Conservation (phyloP, 192 early-diverging fungal genomes). For the Backusella australiensis region DNA sequence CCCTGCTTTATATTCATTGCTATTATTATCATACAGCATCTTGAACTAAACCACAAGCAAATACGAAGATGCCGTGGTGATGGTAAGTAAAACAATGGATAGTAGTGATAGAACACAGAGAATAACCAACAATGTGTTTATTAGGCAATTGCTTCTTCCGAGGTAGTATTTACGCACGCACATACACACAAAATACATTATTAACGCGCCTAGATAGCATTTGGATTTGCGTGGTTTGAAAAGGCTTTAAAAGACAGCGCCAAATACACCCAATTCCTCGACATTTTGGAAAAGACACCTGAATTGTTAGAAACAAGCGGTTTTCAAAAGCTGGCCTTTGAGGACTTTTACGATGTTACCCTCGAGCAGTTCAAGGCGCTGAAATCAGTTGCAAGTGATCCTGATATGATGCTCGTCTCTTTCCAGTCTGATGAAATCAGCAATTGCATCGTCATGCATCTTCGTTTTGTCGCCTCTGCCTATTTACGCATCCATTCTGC, state of each 20-base stretch:
- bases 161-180: conserved; percentile 30
- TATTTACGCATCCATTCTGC: conserved; percentile 52
- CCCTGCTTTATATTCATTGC: not conserved
- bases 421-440: conserved; percentile 58
- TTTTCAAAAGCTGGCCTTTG: conserved; percentile 50
- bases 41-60: conserved; percentile 39
- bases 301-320: conserved; percentile 39
- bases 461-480: conserved; percentile 55
- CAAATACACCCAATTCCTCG: conserved; percentile 27
- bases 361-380: conserved; percentile 40
- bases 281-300: conserved; percentile 37
- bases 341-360: conserved; percentile 55
- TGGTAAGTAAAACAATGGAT: conserved; percentile 32
- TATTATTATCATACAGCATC: conserved; percentile 33
- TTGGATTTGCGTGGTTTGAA: conserved; percentile 66
- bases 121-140: not conserved
- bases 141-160: conserved; percentile 63
- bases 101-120: not conserved
- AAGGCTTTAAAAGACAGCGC: conserved; percentile 31
- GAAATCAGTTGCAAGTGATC: conserved; percentile 26
- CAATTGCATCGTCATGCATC: conserved; percentile 58
- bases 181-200: not conserved
- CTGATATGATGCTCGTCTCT: conserved; percentile 36
- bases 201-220: conserved; percentile 31
- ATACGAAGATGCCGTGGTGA: conserved; percentile 60